These are phyloP conservation scores for Ocimum tenuiflorum DNA, from an alignment of 257 asterid genomes.

Conservation along the genomic window DNA sequence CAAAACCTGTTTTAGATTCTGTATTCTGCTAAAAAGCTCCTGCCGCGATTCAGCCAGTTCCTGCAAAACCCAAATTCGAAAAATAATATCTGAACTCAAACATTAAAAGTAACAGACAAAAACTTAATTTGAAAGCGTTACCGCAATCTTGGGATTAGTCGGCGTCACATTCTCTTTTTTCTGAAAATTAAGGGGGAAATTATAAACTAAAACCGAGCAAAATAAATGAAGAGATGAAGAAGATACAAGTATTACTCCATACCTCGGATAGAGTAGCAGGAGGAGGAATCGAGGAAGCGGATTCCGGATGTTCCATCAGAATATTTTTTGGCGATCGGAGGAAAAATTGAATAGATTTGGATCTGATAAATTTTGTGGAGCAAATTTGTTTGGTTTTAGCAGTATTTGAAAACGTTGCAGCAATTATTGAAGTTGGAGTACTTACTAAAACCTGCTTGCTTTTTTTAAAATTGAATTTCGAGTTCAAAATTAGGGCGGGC, in stretches of 20 bases:
- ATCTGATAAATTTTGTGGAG: too few relatives aligned
- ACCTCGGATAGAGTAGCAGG: conserved; percentile 38
- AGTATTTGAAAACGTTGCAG: too few relatives aligned
- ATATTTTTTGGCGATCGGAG: too few relatives aligned
- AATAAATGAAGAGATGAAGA: background rate
- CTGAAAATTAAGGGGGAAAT: conserved; percentile 27
- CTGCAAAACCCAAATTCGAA: conserved; percentile 35
- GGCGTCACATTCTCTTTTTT: conserved; percentile 54
- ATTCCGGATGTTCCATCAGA: too few relatives aligned
- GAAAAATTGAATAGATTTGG: too few relatives aligned
- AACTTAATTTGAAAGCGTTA: conserved; percentile 16
- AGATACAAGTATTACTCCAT: background rate
- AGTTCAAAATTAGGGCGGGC: too few relatives aligned
- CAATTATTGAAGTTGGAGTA: too few relatives aligned
- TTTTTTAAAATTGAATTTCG: too few relatives aligned
- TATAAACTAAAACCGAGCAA: background rate
- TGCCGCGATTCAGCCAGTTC: conserved; percentile 75
- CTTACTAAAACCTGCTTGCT: too few relatives aligned
- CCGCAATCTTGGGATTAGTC: conserved; percentile 63
- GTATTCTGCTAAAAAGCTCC: conserved; percentile 66
- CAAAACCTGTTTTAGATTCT: conserved; percentile 72
- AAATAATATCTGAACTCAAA: background rate
- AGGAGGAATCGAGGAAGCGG: too few relatives aligned
- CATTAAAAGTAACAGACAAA: background rate
- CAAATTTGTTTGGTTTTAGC: too few relatives aligned